Conservation (phyloP, 257 asterid species). For the Cordia subcordata region DNA sequence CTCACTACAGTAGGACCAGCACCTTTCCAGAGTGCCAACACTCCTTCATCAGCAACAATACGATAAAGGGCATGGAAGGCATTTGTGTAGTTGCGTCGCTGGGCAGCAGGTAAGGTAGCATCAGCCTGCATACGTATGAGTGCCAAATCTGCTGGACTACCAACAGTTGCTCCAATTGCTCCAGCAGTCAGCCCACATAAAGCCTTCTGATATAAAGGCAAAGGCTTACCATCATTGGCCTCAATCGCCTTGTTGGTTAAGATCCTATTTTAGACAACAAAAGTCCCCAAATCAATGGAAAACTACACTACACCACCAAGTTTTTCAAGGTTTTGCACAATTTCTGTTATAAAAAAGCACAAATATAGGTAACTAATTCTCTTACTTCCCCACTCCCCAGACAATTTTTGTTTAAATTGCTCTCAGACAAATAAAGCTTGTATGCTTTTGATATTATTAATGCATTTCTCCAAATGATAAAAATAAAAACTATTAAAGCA, state of each 20-base stretch:
- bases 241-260: slow-evolving; percentile 56
- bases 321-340: not conserved
- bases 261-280: slow-evolving; percentile 28
- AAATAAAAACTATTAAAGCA: not conserved
- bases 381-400: too few species aligned
- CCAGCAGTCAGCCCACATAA: slow-evolving; percentile 70
- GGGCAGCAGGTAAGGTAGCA: slow-evolving; percentile 56
- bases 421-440: too few species aligned
- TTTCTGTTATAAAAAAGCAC: too few species aligned
- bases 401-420: too few species aligned
- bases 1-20: slow-evolving; percentile 72
- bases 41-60: slow-evolving; percentile 54
- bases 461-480: not conserved
- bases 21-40: slow-evolving; percentile 66
- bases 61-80: slow-evolving; percentile 62
- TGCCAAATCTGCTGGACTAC: slow-evolving; percentile 70
- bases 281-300: not conserved
- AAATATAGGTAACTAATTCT: too few species aligned
- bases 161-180: slow-evolving; percentile 60
- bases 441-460: too few species aligned
- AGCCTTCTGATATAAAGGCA: slow-evolving; percentile 61
- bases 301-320: not conserved
- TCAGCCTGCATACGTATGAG: slow-evolving; percentile 81
- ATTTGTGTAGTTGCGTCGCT: slow-evolving; percentile 52
- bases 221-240: slow-evolving; percentile 65